These are phyloP conservation scores for Xylaria longipes DNA, from an alignment of 495 filamentous ascomycete genomes.

Conservation along the genomic window DNA sequence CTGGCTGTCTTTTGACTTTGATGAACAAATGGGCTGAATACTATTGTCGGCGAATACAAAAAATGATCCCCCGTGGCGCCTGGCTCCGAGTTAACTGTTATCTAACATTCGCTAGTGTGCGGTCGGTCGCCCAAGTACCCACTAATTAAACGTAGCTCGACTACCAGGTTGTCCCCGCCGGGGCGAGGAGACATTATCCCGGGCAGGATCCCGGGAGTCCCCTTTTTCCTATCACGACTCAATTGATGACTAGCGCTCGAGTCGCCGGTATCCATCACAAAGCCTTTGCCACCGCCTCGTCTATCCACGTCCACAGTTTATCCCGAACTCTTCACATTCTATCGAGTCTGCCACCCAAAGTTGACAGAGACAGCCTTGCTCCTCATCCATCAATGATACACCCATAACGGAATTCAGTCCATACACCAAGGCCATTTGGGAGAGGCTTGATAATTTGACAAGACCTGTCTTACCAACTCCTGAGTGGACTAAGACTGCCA, in stretches of 20 bases:
- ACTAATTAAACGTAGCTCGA: background rate
- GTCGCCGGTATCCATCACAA: background rate
- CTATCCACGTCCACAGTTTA: slow-evolving; percentile 68
- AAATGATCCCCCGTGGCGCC: background rate
- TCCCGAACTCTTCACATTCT: slow-evolving; percentile 54
- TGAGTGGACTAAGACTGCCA: slow-evolving; percentile 67
- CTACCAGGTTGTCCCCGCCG: background rate
- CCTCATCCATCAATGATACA: slow-evolving; percentile 37
- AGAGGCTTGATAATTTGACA: slow-evolving; percentile 32
- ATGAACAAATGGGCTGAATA: background rate
- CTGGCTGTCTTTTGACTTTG: background rate
- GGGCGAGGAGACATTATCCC: background rate
- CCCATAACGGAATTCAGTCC: slow-evolving; percentile 30
- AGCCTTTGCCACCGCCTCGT: slow-evolving; percentile 52
- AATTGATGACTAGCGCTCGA: background rate
- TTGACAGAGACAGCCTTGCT: slow-evolving; percentile 62
- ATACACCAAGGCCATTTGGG: slow-evolving; percentile 35
- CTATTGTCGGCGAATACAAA: background rate
- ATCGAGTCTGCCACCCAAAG: slow-evolving; percentile 59
- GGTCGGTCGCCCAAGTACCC: background rate
- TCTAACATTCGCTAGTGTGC: no score
- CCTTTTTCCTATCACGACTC: background rate
- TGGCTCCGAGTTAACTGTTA: background rate
- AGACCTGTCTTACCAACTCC: slow-evolving; percentile 66
- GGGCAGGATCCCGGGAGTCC: background rate